Conservation (phyloP, 2,329 filamentous ascomycete genomes). For the Trichophyton rubrum region DNA sequence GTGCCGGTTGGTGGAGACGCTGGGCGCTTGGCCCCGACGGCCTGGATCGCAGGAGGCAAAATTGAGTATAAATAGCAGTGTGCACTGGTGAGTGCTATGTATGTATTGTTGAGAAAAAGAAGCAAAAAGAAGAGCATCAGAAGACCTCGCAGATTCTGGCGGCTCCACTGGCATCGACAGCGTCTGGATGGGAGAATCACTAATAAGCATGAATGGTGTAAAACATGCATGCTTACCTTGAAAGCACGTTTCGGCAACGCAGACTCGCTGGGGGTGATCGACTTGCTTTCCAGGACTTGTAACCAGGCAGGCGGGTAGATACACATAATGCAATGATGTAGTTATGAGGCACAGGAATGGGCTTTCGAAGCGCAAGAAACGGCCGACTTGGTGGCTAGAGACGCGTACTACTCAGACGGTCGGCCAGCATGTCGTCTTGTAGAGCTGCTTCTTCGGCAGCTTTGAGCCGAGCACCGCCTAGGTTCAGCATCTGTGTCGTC, state of each 20-base stretch:
- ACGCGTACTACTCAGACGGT: neutral
- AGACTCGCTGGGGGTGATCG: too few relatives aligned
- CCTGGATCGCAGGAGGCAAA: neutral
- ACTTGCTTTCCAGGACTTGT: too few relatives aligned
- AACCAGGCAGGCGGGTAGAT: too few relatives aligned
- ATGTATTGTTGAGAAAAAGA: neutral
- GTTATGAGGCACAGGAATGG: neutral
- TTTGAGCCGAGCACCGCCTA: neutral
- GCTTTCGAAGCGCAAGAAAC: too few relatives aligned
- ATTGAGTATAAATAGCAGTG: neutral
- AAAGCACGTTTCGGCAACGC: too few relatives aligned
- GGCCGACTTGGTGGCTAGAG: neutral
- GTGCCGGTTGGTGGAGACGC: neutral
- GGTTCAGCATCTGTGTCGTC: neutral
- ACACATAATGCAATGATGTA: neutral
- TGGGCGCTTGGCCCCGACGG: neutral
- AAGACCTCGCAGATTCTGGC: neutral
- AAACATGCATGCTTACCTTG: too few relatives aligned
- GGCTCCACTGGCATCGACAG: neutral
- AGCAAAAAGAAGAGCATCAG: neutral
- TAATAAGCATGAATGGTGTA: neutral
- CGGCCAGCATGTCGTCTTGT: neutral
- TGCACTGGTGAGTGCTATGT: too few relatives aligned
- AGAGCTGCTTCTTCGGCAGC: neutral
- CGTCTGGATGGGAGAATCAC: neutral